Evolutionary conservation across 805 yeast species (phyloP), one percentile per base, ranked within the genome.

Genomic region (Danielia reshetovae): DNA sequence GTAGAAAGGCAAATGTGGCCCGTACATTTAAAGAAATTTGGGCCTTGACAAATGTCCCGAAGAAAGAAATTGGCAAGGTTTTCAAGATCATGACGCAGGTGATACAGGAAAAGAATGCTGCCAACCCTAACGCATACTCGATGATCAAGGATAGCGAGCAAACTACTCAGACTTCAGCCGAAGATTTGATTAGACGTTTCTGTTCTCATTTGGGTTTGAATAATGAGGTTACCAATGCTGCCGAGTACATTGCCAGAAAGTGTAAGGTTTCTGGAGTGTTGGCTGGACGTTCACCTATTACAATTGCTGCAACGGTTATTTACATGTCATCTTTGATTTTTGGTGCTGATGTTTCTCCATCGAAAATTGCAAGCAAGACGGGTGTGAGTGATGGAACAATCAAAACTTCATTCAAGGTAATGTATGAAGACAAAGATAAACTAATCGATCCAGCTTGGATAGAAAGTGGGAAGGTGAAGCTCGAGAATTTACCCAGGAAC

Each of bases 351-450:
- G 68, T 86, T 24, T 69, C 84, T 3, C 89, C 96, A 0, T 64
- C 82, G 2, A 83, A 78, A 52, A 90, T 93, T 37, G 85, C 95
- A 9, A 96, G 87, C 48, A 85, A 85, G 49, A 77, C 96, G 12
- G 97, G 96, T 48, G 97, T 93, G 13, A 85, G 95, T 51, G 98
- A 93, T 56, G 97, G 97, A 47, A 93, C 98, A 1, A 89, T 93
- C 50, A 87, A 93, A 59, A 85, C 96, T 2, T 81, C 93, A 28
- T 93, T 87, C 57, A 85, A 85, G 57, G 80, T 81, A 27, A 67
- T 93, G 60, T 81, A 75, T 54, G 88, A 85, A 42, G 86, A 83
- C 41, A 76, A 75, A 49, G 67, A 62, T 26, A 57, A 60, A 47
- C 72, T 88, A 30, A 72, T 88, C n/a, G 90, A 85, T 51, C 85